Evolutionary conservation across 441 rosid species (phyloP), one percentile per base, ranked within the genome.

Genomic region (Biscutella laevigata): DNA sequence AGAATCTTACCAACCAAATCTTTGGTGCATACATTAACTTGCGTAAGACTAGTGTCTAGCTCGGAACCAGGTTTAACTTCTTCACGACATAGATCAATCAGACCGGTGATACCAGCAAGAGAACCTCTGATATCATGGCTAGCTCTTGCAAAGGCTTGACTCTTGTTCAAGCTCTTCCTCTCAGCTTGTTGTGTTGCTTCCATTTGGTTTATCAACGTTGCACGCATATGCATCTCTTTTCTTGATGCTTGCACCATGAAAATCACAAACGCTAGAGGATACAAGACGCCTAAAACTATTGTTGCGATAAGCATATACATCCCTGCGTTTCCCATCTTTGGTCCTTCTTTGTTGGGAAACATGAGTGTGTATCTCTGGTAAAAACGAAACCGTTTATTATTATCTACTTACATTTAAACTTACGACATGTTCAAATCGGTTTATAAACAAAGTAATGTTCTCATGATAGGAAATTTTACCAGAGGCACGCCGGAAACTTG

Each of bases 111-210:
- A 14, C 78, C 82, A 0, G 92, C 86, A 20, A 90, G 61, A 1
- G 80, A 64, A 2, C 84, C 74, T 0, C 95, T 82, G 59, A 87
- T 77, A 29, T 90, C 92, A 4, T 90, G 98, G 68, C 90, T 90
- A 6, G 95, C 96, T 27, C 55, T 73, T 30, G 86, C 84, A 47
- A 84, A 81, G 1, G 86, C 92, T 29, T 67, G 70, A 63, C 82
- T 84, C 74, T 84, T 90, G 57, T 77, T 81, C 84, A 77, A 78
- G 45, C 86, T 82, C 57, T 87, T 90, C 48, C 86, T 69, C 75
- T 87, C 87, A 4, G 95, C 95, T 33, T 84, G 85, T 47, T 74
- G 80, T 10, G 95, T 89, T 25, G 84, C 81, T 64, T 86, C 95
- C 85, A 67, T 82, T 68, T 86, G 94, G 44, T 72, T 81, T 20